These are phyloP conservation scores for Metschnikowia koreensis DNA, from an alignment of 805 yeast genomes.

Conservation along the genomic window DNA sequence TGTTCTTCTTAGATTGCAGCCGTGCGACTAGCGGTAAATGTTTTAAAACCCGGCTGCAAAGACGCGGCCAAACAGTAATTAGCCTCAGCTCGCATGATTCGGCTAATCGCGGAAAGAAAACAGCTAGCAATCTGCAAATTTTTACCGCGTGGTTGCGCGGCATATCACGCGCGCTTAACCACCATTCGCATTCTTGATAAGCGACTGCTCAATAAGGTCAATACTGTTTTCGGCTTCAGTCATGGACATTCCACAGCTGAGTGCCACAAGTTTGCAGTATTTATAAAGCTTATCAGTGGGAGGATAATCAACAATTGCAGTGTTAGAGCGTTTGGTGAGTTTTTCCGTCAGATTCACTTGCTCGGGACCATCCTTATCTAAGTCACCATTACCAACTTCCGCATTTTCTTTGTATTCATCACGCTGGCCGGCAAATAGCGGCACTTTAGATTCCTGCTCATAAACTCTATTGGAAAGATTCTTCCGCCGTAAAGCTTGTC, in stretches of 20 bases:
- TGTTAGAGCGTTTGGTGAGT: neutral
- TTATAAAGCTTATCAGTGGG: conserved; percentile 35
- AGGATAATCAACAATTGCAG: conserved; percentile 19
- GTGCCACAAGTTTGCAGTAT: conserved; percentile 40
- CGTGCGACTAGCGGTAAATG: neutral
- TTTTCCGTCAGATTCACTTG: neutral
- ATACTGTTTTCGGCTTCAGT: conserved; percentile 42
- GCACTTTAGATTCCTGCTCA: conserved; percentile 23
- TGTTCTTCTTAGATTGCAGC: neutral
- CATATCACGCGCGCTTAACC: neutral
- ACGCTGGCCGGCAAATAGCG: conserved; percentile 13
- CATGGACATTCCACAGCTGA: conserved; percentile 43
- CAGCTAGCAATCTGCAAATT: neutral
- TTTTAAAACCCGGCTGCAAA: conserved; percentile 18
- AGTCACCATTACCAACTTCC: neutral
- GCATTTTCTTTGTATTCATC: conserved; percentile 22
- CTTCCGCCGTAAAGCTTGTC: conserved; percentile 25
- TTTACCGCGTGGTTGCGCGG: neutral
- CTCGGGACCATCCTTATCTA: neutral
- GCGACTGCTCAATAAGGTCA: conserved; percentile 41
- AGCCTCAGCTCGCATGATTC: conserved; percentile 5
- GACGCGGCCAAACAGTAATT: neutral
- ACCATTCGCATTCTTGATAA: conserved; percentile 23
- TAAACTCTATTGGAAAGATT: conserved; percentile 19
- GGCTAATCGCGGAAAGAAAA: conserved; percentile 15